Percentiles rank a stretch among this genome's conserved stretches.
These are phyloP conservation scores for Rhizophora mangle DNA, from an alignment of 345 rosid species.

Conservation along the genomic window DNA sequence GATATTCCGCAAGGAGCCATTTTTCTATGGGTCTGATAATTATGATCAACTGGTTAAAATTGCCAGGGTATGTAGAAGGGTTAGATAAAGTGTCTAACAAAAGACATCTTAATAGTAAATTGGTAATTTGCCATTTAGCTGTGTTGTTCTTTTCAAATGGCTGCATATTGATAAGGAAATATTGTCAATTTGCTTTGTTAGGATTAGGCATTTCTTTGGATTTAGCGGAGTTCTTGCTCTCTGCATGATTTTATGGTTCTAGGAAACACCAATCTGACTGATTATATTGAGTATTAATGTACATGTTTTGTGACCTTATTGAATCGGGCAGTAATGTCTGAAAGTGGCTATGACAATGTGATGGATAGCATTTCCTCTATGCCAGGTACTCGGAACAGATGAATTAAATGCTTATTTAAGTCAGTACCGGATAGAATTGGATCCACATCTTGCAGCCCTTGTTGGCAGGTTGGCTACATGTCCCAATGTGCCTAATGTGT, in stretches of 20 bases:
- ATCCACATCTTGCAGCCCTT: conserved; percentile 82
- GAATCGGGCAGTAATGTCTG: no score
- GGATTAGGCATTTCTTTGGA: not conserved
- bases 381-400: conserved; percentile 89
- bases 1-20: conserved; percentile 98
- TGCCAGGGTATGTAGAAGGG: conserved; percentile 65
- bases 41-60: conserved; percentile 95
- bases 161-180: not conserved
- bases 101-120: not conserved
- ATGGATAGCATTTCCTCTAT: conserved; percentile 6
- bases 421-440: conserved; percentile 85
- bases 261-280: not conserved
- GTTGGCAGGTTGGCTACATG: conserved; percentile 67
- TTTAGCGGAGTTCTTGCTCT: not conserved
- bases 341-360: not conserved
- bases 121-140: not conserved
- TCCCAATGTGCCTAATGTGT: not conserved
- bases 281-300: no score
- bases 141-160: not conserved
- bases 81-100: conserved; percentile 5
- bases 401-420: conserved; percentile 76
- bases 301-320: no score
- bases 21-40: conserved; percentile 98
- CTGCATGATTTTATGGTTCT: not conserved
- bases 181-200: not conserved